Conservation (phyloP, 2,329 filamentous ascomycete species). For the Rhynchosporium graminicola region DNA sequence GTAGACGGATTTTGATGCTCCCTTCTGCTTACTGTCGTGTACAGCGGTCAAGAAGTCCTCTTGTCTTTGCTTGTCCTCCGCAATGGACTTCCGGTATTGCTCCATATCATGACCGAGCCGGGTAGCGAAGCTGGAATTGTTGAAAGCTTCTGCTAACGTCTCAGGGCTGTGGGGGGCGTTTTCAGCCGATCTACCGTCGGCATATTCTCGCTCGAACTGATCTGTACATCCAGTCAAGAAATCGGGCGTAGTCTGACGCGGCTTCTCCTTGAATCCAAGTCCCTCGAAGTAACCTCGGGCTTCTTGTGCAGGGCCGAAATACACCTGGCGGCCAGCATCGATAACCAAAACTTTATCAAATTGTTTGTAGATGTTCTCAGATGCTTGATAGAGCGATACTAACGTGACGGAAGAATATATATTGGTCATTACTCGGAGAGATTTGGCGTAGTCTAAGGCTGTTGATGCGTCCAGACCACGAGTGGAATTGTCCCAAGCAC, state of each 20-base stretch:
- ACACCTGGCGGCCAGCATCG: conserved; percentile 69
- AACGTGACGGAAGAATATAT: conserved; percentile 70
- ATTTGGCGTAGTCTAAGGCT: conserved; percentile 74
- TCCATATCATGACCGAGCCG: conserved; percentile 65
- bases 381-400: conserved; percentile 69
- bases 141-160: conserved; percentile 69
- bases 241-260: conserved; percentile 69
- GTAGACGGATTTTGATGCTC: conserved; percentile 74
- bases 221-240: conserved; percentile 78
- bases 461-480: conserved; percentile 79
- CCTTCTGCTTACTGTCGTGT: conserved; percentile 74
- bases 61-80: conserved; percentile 65
- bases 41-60: conserved; percentile 78
- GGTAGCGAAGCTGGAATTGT: conserved; percentile 59
- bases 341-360: conserved; percentile 84
- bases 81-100: conserved; percentile 64
- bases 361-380: conserved; percentile 67
- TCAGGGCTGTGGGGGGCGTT: conserved; percentile 71
- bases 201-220: conserved; percentile 78
- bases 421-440: conserved; percentile 72
- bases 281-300: conserved; percentile 66
- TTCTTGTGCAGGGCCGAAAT: conserved; percentile 60
- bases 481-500: conserved; percentile 80
- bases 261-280: conserved; percentile 59
- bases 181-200: conserved; percentile 61